phyloP scores from a whole-genome alignment of 495 filamentous ascomycete genomes.

The Hypomontagnella submonticulosa region DNA sequence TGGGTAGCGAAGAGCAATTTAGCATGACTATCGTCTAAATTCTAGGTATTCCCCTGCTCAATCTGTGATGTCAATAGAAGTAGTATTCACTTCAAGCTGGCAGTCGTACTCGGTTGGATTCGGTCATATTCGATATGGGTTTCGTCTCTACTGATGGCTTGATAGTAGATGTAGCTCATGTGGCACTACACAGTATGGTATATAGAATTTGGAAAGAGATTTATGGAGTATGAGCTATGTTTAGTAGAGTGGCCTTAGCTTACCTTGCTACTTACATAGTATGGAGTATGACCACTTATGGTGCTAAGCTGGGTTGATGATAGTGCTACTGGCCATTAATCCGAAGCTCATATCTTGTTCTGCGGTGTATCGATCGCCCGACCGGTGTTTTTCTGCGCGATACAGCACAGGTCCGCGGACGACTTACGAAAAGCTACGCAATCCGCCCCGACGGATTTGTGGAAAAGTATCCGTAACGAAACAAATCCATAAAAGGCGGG shows the following conservation, averaged over 20 bases:
- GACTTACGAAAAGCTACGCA: slow-evolving; percentile 20
- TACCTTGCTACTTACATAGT: slow-evolving; percentile 13
- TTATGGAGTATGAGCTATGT: slow-evolving; percentile 37
- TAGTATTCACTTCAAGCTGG: slow-evolving; percentile 16
- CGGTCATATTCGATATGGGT: slow-evolving; percentile 15
- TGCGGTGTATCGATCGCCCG: slow-evolving; percentile 1
- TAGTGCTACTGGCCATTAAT: slow-evolving; percentile 20
- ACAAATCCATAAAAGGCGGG: slow-evolving; percentile 25
- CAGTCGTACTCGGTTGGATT: slow-evolving; percentile 24
- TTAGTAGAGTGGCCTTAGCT: slow-evolving; percentile 23
- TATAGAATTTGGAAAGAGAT: slow-evolving; percentile 12
- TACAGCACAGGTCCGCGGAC: slow-evolving; percentile 24
- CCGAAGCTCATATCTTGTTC: slow-evolving; percentile 24
- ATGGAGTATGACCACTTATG: slow-evolving; percentile 14
- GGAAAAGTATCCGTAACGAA: slow-evolving; percentile 26
- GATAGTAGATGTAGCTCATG: slow-evolving; percentile 15
- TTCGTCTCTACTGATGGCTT: slow-evolving; percentile 7
- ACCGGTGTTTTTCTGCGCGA: slow-evolving; percentile 11
- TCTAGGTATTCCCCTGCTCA: slow-evolving; percentile 11
- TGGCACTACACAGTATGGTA: slow-evolving; percentile 11
- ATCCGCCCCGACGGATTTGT: slow-evolving; percentile 31
- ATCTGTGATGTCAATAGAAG: slow-evolving; percentile 14
- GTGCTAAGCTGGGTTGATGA: slow-evolving; percentile 32
- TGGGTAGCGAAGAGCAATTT: slow-evolving; percentile 17
- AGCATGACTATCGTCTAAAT: slow-evolving; percentile 9